phyloP scores from a whole-genome alignment of 2,329 filamentous ascomycete species.

The Gaeumannomyces sp. region DNA sequence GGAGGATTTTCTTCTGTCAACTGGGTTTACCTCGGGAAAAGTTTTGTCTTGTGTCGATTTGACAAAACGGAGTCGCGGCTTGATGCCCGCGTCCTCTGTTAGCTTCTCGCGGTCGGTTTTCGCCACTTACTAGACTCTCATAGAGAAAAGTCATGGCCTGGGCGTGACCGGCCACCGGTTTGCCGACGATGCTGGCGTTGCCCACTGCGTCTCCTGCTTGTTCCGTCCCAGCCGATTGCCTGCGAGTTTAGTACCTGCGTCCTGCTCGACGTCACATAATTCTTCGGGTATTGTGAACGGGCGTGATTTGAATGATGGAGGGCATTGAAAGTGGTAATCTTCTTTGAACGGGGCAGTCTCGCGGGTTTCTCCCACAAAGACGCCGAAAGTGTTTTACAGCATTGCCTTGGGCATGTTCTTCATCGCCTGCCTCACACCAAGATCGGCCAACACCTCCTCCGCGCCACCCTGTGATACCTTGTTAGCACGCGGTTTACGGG shows the following conservation, averaged over 20 bases:
- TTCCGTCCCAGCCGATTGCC: background rate
- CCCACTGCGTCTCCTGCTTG: background rate
- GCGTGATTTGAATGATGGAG: background rate
- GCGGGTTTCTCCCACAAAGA: background rate
- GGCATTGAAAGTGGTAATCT: background rate
- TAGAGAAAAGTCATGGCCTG: slow-evolving; percentile 3
- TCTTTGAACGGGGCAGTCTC: background rate
- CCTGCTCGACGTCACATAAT: background rate
- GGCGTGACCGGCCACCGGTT: background rate
- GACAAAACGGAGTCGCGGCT: background rate
- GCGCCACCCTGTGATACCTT: slow-evolving; percentile 53
- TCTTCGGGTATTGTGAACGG: background rate
- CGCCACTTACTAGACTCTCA: background rate
- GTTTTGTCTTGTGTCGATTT: background rate
- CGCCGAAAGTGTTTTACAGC: slow-evolving; percentile 43
- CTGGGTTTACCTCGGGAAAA: background rate
- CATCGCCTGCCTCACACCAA: slow-evolving; percentile 79
- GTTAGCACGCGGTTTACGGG: background rate
- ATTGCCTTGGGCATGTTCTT: slow-evolving; percentile 80
- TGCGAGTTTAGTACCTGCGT: background rate
- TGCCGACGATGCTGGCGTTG: background rate
- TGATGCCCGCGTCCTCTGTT: background rate
- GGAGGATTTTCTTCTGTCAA: background rate
- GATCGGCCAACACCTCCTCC: slow-evolving; percentile 74
- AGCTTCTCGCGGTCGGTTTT: background rate